Evolutionary conservation across 768 basidiomycete genomes (phyloP).

Genomic region (Amanita inopinata): DNA sequence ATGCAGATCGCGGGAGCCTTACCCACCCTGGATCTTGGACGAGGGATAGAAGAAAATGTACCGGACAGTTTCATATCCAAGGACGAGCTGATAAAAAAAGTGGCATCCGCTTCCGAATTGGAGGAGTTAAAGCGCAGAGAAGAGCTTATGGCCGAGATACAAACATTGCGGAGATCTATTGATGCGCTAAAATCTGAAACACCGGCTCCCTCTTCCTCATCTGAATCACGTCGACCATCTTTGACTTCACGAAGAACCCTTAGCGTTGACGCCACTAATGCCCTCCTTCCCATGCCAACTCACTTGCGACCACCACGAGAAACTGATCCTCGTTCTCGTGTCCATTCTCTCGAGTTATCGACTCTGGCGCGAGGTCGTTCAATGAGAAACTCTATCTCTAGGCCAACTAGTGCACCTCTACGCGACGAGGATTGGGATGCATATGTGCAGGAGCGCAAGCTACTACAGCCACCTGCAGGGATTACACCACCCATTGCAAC

Average conservation of each 20-base stretch:
- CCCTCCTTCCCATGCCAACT: conserved; percentile 35
- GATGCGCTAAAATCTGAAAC: conserved; percentile 66
- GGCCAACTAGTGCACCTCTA: conserved; percentile 68
- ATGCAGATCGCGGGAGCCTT: conserved; percentile 47
- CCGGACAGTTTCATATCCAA: conserved; percentile 60
- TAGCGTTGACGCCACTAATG: conserved; percentile 52
- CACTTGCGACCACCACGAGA: conserved; percentile 66
- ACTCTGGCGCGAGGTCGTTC: conserved; percentile 32
- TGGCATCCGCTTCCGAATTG: conserved; percentile 31
- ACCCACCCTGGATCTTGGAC: conserved; percentile 67
- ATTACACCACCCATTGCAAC: conserved; percentile 71
- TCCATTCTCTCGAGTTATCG: conserved; percentile 66
- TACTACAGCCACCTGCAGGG: conserved; percentile 77
- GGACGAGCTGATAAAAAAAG: conserved; percentile 26
- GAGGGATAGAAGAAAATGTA: conserved; percentile 65
- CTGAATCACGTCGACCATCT: conserved; percentile 56
- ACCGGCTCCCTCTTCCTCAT: conserved; percentile 51
- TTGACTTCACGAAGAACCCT: conserved; percentile 58
- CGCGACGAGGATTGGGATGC: conserved; percentile 78
- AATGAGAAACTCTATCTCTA: conserved; percentile 45
- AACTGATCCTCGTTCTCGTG: conserved; percentile 55
- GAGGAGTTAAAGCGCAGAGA: conserved; percentile 61
- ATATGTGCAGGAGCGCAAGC: conserved; percentile 77
- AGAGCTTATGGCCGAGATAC: conserved; percentile 66
- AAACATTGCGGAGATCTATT: conserved; percentile 71